Evolutionary conservation across 768 basidiomycete species (phyloP).

Genomic region (Mycena maculata): DNA sequence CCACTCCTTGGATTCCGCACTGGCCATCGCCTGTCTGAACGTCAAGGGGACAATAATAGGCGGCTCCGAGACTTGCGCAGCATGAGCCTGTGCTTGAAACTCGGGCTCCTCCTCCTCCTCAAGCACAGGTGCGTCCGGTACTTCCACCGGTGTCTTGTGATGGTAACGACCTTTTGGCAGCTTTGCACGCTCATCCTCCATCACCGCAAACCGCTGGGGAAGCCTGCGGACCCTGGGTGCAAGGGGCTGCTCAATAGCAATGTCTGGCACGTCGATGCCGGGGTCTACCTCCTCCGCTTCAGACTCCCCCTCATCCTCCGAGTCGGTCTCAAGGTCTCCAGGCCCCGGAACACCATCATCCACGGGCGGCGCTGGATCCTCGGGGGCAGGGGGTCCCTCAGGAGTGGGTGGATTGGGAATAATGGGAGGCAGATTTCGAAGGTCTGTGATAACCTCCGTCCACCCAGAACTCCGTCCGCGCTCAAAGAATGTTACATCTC

Average conservation of each 20-base stretch:
- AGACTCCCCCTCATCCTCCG: no score
- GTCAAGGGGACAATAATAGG: not conserved
- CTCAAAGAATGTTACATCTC: constrained; percentile 10
- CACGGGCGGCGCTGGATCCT: no score
- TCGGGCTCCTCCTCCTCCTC: constrained; percentile 11
- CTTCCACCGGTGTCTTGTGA: not conserved
- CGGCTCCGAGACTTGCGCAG: not conserved
- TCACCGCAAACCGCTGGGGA: not conserved
- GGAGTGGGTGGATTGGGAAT: not conserved
- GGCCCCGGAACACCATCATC: no score
- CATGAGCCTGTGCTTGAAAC: constrained; percentile 5
- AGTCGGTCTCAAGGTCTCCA: no score
- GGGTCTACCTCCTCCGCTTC: not conserved
- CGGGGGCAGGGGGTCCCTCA: not conserved
- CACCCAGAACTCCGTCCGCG: not conserved
- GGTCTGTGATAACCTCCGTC: constrained; percentile 4
- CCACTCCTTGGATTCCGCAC: not conserved
- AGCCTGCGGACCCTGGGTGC: not conserved
- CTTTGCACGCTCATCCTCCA: constrained; percentile 8
- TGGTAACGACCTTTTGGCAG: constrained; percentile 13
- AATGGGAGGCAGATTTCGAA: constrained; percentile 8
- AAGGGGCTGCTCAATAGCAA: not conserved
- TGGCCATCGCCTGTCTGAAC: constrained; percentile 9
- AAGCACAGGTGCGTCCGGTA: not conserved
- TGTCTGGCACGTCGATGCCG: not conserved